phyloP scores from a whole-genome alignment of 495 filamentous ascomycete genomes.

The Penicillium roqueforti region DNA sequence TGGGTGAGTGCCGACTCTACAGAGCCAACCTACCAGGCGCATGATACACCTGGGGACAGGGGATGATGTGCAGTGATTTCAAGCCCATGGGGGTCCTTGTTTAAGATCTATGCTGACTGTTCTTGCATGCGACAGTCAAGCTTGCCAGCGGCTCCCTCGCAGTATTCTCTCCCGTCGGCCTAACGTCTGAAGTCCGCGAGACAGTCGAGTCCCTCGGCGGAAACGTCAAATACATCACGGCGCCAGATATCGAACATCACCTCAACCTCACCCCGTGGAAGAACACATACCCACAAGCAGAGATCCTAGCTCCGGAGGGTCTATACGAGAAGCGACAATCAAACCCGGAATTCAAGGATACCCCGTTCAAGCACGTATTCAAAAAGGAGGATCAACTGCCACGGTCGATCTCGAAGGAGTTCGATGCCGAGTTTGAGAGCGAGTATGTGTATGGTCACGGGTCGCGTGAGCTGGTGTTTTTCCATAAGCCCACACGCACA shows the following conservation, averaged over 20 bases:
- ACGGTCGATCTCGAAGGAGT: conserved; percentile 64
- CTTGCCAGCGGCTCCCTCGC: conserved; percentile 73
- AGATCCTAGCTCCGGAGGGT: conserved; percentile 79
- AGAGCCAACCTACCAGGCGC: conserved; percentile 7
- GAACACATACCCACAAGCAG: conserved; percentile 68
- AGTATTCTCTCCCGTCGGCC: conserved; percentile 84
- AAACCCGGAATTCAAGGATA: conserved; percentile 58
- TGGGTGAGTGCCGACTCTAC: conserved; percentile 53
- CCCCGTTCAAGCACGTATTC: conserved; percentile 67
- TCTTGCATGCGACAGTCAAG: conserved; percentile 53
- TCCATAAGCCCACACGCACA: conserved; percentile 73
- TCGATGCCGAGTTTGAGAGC: conserved; percentile 79
- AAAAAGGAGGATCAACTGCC: conserved; percentile 48
- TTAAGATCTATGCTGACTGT: conserved; percentile 4
- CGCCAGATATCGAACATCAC: conserved; percentile 88
- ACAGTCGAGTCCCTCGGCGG: conserved; percentile 64
- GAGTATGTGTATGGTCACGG: conserved; percentile 78
- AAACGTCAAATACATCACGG: conserved; percentile 76
- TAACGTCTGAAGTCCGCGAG: conserved; percentile 71
- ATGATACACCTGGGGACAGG: neutral
- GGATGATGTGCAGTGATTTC: neutral
- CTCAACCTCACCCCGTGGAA: conserved; percentile 85
- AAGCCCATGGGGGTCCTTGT: neutral
- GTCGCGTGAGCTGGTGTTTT: conserved; percentile 83
- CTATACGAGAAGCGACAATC: conserved; percentile 78